Evolutionary conservation across 768 basidiomycete genomes (phyloP).

Genomic region (Gloeopeniophorella convolvens): DNA sequence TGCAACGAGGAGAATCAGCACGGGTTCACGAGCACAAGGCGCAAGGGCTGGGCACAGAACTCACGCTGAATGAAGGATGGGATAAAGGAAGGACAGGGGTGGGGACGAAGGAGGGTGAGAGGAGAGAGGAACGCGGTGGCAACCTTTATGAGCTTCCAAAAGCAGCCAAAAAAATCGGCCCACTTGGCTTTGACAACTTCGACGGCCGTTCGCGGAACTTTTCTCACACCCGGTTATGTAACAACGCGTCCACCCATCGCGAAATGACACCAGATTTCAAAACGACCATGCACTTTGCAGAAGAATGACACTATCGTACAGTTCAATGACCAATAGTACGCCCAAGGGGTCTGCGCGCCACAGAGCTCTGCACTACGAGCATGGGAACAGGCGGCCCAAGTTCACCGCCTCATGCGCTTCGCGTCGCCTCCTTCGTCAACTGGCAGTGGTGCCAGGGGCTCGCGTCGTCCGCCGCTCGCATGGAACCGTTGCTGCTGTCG

Average conservation of each 20-base stretch:
- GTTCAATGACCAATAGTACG: too few relatives aligned
- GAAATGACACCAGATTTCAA: too few relatives aligned
- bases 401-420: conserved; percentile 17
- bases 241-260: too few relatives aligned
- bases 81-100: conserved; percentile 5
- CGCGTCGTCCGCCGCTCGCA: not conserved
- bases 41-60: not conserved
- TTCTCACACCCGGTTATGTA: not conserved
- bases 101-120: not conserved
- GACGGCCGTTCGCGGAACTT: conserved; percentile 1
- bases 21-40: not conserved
- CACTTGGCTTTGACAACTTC: too few relatives aligned
- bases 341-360: too few relatives aligned
- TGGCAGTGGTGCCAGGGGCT: conserved; percentile 10
- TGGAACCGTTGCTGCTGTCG: conserved; percentile 8
- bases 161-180: conserved; percentile 13
- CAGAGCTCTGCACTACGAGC: too few relatives aligned
- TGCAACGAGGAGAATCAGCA: not conserved
- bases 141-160: not conserved
- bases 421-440: conserved; percentile 9
- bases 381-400: too few relatives aligned
- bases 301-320: too few relatives aligned
- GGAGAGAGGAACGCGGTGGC: not conserved
- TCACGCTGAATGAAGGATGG: not conserved
- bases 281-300: too few relatives aligned